Percentiles rank a stretch among this genome's conserved stretches.
These are phyloP conservation scores for Globisporangium barbulae DNA, from an alignment of 352 stramenopile genomes.

Conservation along the genomic window DNA sequence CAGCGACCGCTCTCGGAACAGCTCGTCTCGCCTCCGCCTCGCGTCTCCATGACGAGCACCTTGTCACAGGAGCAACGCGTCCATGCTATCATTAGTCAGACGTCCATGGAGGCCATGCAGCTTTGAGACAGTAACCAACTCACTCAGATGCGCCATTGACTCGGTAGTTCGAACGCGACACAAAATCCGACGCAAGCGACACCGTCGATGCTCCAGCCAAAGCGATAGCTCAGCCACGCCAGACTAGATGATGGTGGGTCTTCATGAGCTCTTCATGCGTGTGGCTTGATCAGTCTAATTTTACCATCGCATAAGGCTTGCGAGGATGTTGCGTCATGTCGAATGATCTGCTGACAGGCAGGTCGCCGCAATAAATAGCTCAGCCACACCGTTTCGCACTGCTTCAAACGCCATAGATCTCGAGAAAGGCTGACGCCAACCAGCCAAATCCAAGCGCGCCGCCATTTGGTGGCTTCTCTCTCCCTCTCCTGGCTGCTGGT, in stretches of 20 bases:
- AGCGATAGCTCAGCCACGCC: neutral
- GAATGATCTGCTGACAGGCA: neutral
- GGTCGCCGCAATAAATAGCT: slow-evolving; percentile 3
- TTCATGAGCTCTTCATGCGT: neutral
- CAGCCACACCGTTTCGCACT: neutral
- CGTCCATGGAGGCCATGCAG: neutral
- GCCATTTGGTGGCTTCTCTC: neutral
- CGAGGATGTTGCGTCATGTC: neutral
- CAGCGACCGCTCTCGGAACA: slow-evolving; percentile 46
- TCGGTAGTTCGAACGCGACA: neutral
- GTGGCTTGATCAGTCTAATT: neutral
- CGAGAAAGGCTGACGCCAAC: neutral
- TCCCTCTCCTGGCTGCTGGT: neutral
- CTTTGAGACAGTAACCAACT: neutral
- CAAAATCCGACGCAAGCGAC: neutral
- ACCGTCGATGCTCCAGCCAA: neutral
- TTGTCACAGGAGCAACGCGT: slow-evolving; percentile 11
- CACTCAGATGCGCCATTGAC: slow-evolving; percentile 6
- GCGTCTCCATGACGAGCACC: slow-evolving; percentile 54
- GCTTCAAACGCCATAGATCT: neutral
- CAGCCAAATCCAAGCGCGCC: neutral
- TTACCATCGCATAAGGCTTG: neutral
- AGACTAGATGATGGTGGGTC: neutral
- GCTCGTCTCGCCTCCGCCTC: slow-evolving; percentile 41
- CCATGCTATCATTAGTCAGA: neutral